These are phyloP conservation scores for Vitis hybrid DNA, from an alignment of 177 flowering plant genomes.

Conservation along the genomic window DNA sequence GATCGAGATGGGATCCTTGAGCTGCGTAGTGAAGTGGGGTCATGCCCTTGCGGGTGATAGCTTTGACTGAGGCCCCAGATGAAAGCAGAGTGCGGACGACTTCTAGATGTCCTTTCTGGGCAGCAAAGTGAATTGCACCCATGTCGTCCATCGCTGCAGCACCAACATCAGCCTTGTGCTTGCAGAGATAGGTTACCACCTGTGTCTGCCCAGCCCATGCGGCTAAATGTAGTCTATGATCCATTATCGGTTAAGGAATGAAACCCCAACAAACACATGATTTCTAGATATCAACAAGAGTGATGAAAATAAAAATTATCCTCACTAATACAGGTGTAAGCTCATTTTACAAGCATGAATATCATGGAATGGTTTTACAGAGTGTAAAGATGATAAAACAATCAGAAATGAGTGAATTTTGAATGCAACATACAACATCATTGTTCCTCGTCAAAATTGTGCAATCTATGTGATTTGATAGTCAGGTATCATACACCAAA, in stretches of 20 bases:
- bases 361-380: no score
- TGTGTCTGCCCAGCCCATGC: slow-evolving; percentile 91
- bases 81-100: slow-evolving; percentile 60
- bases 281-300: background rate
- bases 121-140: slow-evolving; percentile 95
- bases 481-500: no score
- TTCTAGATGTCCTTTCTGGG: slow-evolving; percentile 91
- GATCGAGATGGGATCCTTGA: slow-evolving; percentile 79
- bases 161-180: slow-evolving; percentile 85
- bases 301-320: background rate
- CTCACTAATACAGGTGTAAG: background rate
- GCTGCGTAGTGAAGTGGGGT: slow-evolving; percentile 90
- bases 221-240: slow-evolving; percentile 81
- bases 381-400: no score
- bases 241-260: slow-evolving; percentile 46
- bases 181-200: slow-evolving; percentile 76
- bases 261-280: background rate
- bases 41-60: slow-evolving; percentile 79
- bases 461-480: no score
- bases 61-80: slow-evolving; percentile 70
- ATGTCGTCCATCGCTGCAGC: slow-evolving; percentile 97
- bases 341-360: background rate
- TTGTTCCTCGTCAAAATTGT: no score
- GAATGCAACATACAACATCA: no score
- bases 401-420: no score